phyloP scores from a whole-genome alignment of 768 basidiomycete species.

The Podaxis rugospora region DNA sequence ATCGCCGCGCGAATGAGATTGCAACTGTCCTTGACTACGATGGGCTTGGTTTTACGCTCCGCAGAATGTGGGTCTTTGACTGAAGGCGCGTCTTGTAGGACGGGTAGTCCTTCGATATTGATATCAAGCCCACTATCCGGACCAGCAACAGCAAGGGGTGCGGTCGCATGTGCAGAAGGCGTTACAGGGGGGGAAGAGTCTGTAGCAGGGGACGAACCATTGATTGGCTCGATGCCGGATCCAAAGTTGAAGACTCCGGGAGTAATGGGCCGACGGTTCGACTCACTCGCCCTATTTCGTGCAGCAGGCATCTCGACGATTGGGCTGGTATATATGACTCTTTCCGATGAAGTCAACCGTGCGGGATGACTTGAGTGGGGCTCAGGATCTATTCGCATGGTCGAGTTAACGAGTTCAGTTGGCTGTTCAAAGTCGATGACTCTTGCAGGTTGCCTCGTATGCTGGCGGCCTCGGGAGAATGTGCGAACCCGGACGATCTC shows the following conservation, averaged over 20 bases:
- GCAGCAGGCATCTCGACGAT: background rate
- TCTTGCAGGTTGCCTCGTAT: background rate
- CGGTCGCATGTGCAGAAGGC: conserved; percentile 36
- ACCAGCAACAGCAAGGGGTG: conserved; percentile 34
- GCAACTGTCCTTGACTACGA: conserved; percentile 19
- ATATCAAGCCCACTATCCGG: conserved; percentile 38
- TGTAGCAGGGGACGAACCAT: conserved; percentile 13
- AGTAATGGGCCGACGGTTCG: background rate
- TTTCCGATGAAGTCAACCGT: background rate
- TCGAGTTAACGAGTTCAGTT: background rate
- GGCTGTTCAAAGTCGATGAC: background rate
- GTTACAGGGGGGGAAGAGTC: conserved; percentile 23
- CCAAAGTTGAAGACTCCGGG: background rate
- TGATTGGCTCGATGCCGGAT: conserved; percentile 2
- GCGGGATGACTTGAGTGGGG: background rate
- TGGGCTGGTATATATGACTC: background rate
- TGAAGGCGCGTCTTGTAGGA: conserved; percentile 5
- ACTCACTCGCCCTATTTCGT: too few species aligned
- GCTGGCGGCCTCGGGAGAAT: conserved; percentile 38
- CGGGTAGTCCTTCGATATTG: conserved; percentile 25
- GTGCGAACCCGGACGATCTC: conserved; percentile 52
- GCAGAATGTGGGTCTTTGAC: conserved; percentile 2
- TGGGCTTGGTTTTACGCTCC: conserved; percentile 11
- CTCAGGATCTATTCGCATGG: background rate
- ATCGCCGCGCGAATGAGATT: conserved; percentile 35